Percentiles rank a stretch among this genome's conserved stretches.
Evolutionary conservation across 2,329 filamentous ascomycete species (phyloP).

Genomic region (Emericellopsis atlantica): DNA sequence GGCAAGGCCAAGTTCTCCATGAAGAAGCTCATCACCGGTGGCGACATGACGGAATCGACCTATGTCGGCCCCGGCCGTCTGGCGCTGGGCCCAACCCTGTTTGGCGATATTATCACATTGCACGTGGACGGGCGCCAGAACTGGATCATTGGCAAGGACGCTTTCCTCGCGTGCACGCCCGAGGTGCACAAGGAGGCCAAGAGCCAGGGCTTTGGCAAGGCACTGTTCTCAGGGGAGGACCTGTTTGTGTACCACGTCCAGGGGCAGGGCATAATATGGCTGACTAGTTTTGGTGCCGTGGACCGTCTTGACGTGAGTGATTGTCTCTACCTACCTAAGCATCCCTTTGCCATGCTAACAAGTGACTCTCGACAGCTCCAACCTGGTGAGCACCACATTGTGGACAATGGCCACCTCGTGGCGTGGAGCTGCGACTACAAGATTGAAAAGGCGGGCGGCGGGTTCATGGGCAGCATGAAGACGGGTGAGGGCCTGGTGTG

Average conservation of each 20-base stretch:
- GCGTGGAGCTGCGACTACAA: constrained; percentile 11
- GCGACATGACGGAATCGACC: constrained; percentile 7
- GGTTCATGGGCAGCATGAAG: not conserved
- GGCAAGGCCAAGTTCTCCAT: constrained; percentile 10
- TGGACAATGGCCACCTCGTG: constrained; percentile 52
- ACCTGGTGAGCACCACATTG: constrained; percentile 9
- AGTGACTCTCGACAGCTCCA: constrained; percentile 4
- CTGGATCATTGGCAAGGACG: constrained; percentile 8
- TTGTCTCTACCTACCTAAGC: not conserved
- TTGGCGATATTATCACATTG: constrained; percentile 9
- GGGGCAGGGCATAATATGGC: constrained; percentile 8
- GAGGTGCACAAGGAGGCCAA: constrained; percentile 8
- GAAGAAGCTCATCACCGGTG: constrained; percentile 8
- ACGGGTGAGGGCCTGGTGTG: constrained; percentile 9
- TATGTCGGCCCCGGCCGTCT: constrained; percentile 6
- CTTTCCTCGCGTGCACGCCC: constrained; percentile 8
- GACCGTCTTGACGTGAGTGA: constrained; percentile 8
- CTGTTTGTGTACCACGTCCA: constrained; percentile 7
- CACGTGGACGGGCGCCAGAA: constrained; percentile 5
- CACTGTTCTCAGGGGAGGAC: constrained; percentile 9
- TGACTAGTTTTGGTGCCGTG: constrained; percentile 10
- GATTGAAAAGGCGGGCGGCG: constrained; percentile 7
- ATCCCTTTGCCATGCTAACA: not conserved
- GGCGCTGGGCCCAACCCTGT: constrained; percentile 7
- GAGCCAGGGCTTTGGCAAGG: constrained; percentile 8